These are phyloP conservation scores for Thymus quinquecostatus DNA, from an alignment of 257 asterid species.

Conservation along the genomic window DNA sequence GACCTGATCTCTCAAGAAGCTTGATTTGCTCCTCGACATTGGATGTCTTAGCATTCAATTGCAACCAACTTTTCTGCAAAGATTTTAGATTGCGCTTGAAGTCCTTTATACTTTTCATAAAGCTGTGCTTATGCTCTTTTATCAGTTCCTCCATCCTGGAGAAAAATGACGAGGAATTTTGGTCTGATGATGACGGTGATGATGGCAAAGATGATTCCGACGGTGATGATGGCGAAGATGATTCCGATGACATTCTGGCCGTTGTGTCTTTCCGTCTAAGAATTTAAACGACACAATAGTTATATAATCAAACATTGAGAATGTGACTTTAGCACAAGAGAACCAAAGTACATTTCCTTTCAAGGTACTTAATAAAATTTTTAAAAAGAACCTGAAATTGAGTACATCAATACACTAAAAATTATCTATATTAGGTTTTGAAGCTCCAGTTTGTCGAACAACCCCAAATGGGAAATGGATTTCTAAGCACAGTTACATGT, in stretches of 20 bases:
- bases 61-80: neutral
- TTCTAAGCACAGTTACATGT: no score
- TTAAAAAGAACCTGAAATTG: no score
- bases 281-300: neutral
- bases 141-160: neutral
- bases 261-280: neutral
- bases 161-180: neutral
- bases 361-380: no score
- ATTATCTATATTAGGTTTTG: no score
- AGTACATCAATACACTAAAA: no score
- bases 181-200: neutral
- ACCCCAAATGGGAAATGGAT: no score
- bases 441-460: no score
- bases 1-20: neutral
- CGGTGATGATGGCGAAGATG: neutral
- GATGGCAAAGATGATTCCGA: no score
- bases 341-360: neutral
- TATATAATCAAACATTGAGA: neutral
- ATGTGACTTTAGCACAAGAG: neutral
- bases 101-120: neutral
- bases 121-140: neutral
- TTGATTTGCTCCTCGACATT: neutral
- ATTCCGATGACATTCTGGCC: neutral
- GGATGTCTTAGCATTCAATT: neutral
- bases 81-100: neutral